phyloP scores from a whole-genome alignment of 192 early-diverging fungal genomes.

The Lunasporangiospora selenospora region DNA sequence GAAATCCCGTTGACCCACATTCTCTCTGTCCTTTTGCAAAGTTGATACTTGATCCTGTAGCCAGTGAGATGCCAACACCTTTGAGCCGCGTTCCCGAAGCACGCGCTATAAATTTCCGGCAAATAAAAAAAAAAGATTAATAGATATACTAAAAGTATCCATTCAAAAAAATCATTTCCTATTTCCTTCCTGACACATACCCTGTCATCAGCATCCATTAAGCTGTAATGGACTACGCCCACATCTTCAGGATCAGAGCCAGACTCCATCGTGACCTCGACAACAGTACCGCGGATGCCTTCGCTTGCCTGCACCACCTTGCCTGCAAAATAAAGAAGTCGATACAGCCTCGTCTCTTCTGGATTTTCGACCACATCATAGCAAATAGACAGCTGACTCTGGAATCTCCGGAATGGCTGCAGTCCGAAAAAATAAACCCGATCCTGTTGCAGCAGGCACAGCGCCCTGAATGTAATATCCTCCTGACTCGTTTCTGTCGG shows the following conservation, averaged over 20 bases:
- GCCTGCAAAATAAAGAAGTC: conserved; percentile 22
- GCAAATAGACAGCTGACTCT: conserved; percentile 15
- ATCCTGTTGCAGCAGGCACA: conserved; percentile 18
- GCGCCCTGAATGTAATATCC: conserved; percentile 18
- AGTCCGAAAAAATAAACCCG: conserved; percentile 21
- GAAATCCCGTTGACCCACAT: too few relatives aligned
- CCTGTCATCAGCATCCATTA: conserved; percentile 45
- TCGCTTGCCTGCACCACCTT: conserved; percentile 41
- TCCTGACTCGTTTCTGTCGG: conserved; percentile 3
- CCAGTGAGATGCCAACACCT: conserved; percentile 42
- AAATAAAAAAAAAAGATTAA: neutral
- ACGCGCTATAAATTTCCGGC: conserved; percentile 28
- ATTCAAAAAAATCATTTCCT: too few relatives aligned
- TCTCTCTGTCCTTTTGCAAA: conserved; percentile 27
- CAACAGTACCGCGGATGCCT: conserved; percentile 31
- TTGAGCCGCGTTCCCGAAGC: conserved; percentile 35
- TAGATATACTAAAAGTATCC: neutral
- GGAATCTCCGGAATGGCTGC: conserved; percentile 35
- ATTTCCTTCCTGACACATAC: conserved; percentile 2
- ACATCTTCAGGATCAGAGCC: neutral
- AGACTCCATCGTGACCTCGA: conserved; percentile 28
- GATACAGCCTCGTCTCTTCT: conserved; percentile 16
- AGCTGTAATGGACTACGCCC: conserved; percentile 8
- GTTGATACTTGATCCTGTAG: conserved; percentile 43
- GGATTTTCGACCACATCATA: conserved; percentile 22